A percentile compares a stretch with the other conserved stretches of the same genome.
These are phyloP conservation scores for Picea abies DNA, from an alignment of 83 land plant genomes.

Conservation along the genomic window DNA sequence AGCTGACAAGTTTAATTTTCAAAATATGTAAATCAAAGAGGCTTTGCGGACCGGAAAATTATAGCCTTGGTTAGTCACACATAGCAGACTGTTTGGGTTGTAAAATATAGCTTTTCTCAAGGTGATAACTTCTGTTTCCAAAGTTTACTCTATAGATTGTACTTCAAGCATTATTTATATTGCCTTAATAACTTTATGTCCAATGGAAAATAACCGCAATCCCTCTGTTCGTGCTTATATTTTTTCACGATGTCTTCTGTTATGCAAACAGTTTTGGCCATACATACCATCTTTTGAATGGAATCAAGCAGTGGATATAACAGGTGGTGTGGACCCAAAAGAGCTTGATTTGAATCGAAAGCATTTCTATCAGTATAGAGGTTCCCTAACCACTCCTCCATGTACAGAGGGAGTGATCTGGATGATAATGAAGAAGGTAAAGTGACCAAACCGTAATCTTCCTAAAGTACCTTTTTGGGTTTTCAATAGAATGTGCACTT, in stretches of 20 bases:
- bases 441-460: neutral
- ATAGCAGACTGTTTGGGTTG: too few species aligned
- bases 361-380: conserved; percentile 18
- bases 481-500: neutral
- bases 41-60: neutral
- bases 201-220: neutral
- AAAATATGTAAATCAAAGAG: neutral
- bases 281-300: conserved; percentile 6
- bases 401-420: conserved; percentile 29
- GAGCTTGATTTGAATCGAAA: conserved; percentile 11
- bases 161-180: neutral
- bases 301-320: conserved; percentile 13
- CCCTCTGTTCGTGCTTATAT: neutral
- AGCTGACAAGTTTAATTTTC: neutral
- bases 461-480: neutral
- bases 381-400: conserved; percentile 26
- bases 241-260: neutral
- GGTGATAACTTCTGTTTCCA: neutral
- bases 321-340: conserved; percentile 5
- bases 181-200: neutral
- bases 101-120: too few species aligned
- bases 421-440: conserved; percentile 19
- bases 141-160: neutral
- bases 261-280: conserved; percentile 8
- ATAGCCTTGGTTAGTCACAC: too few species aligned